phyloP scores from a whole-genome alignment of 2,329 filamentous ascomycete species.

The Pestalotiopsis fici region DNA sequence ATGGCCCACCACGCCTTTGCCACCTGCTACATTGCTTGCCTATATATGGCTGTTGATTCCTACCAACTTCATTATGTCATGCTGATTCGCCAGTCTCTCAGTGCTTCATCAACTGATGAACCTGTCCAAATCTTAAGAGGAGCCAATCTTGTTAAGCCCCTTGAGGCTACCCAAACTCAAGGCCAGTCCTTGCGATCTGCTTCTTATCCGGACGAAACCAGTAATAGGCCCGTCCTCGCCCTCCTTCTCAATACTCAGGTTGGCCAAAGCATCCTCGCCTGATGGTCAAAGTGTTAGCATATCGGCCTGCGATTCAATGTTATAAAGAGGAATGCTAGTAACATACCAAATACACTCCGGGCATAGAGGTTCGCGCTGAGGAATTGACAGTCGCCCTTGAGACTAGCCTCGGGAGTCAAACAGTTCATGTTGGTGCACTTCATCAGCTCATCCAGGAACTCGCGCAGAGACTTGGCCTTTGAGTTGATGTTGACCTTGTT shows the following conservation, averaged over 20 bases:
- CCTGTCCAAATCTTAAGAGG: background rate
- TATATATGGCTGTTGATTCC: conserved; percentile 3
- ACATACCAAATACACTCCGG: conserved; percentile 95
- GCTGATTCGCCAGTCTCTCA: background rate
- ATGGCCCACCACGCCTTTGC: background rate
- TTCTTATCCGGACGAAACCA: conserved; percentile 96
- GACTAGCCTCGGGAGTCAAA: conserved; percentile 90
- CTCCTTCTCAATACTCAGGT: conserved; percentile 97
- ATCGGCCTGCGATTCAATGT: background rate
- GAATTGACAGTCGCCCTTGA: conserved; percentile 98
- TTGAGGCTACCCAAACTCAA: conserved; percentile 93
- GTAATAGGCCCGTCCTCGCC: conserved; percentile 93
- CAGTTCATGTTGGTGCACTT: conserved; percentile 99
- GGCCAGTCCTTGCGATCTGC: conserved; percentile 91
- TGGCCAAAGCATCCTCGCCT: conserved; percentile 98
- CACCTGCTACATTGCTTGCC: background rate
- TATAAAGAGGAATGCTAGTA: conserved; percentile 3
- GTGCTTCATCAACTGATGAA: background rate
- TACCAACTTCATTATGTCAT: conserved; percentile 4
- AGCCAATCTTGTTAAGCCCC: conserved; percentile 80
- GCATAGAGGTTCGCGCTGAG: conserved; percentile 96
- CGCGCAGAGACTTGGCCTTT: conserved; percentile 87
- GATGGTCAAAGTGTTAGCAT: background rate
- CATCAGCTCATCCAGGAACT: conserved; percentile 94
- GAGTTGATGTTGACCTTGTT: conserved; percentile 99